Conservation (phyloP, 2,329 filamentous ascomycete genomes). For the Phaeosphaeria sp. region DNA sequence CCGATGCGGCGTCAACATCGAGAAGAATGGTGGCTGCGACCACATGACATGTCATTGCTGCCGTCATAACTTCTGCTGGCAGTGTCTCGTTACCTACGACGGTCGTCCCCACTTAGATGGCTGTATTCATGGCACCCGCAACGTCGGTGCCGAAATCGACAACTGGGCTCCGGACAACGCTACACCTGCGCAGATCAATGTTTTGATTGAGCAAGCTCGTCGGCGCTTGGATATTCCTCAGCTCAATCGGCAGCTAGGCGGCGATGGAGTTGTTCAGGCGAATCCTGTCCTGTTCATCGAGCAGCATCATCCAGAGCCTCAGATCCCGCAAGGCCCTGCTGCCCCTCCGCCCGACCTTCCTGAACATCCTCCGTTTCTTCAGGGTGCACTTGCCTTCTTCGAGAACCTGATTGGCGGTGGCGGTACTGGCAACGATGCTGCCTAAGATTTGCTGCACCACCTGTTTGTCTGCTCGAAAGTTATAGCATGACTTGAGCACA, state of each 20-base stretch:
- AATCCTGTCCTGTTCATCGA: too few relatives aligned
- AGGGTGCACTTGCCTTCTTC: too few relatives aligned
- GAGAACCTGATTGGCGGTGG: too few relatives aligned
- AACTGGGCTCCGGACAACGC: slow-evolving; percentile 12
- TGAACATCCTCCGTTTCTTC: too few relatives aligned
- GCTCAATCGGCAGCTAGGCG: too few relatives aligned
- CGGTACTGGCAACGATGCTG: too few relatives aligned
- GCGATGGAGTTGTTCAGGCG: too few relatives aligned
- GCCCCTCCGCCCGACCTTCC: too few relatives aligned
- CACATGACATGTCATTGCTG: slow-evolving; percentile 27
- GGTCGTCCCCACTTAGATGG: slow-evolving; percentile 6
- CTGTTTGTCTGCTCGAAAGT: not conserved
- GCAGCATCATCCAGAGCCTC: too few relatives aligned
- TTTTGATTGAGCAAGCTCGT: not conserved
- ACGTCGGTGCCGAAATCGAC: slow-evolving; percentile 17
- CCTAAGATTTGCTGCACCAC: too few relatives aligned
- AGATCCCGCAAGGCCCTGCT: too few relatives aligned
- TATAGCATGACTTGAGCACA: not conserved
- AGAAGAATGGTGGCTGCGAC: slow-evolving; percentile 35
- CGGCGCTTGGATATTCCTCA: not conserved
- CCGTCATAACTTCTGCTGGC: slow-evolving; percentile 31
- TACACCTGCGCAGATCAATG: not conserved
- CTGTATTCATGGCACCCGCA: slow-evolving; percentile 14
- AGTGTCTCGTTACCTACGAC: slow-evolving; percentile 19
- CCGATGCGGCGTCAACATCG: slow-evolving; percentile 29